Conservation (phyloP, 2,329 filamentous ascomycete genomes). For the Arthrobotrys iridis region DNA sequence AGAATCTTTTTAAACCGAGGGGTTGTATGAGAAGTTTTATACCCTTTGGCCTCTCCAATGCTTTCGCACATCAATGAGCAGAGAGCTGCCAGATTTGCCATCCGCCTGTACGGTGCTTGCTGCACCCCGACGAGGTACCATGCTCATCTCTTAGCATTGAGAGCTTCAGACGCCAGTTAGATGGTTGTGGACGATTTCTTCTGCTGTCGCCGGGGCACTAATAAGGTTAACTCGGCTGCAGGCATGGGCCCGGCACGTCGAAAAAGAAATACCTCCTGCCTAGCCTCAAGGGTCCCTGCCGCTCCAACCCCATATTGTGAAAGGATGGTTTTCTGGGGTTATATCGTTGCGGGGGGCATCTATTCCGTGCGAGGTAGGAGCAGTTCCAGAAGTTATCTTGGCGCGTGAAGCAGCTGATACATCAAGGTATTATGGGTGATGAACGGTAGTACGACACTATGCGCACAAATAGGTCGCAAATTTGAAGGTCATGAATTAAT, state of each 20-base stretch:
- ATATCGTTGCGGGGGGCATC: constrained; percentile 41
- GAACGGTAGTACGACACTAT: constrained; percentile 30
- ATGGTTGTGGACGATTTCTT: constrained; percentile 34
- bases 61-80: neutral
- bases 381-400: constrained; percentile 36
- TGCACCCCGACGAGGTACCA: constrained; percentile 42
- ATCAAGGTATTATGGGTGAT: constrained; percentile 14
- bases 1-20: constrained; percentile 30
- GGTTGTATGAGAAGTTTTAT: constrained; percentile 49
- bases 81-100: constrained; percentile 50
- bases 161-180: constrained; percentile 43
- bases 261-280: constrained; percentile 52
- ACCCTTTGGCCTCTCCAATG: constrained; percentile 18
- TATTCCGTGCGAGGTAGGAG: constrained; percentile 52
- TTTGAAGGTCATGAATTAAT: neutral
- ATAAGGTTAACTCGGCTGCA: constrained; percentile 52
- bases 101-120: constrained; percentile 9
- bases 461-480: constrained; percentile 8
- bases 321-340: constrained; percentile 18
- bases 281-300: constrained; percentile 15
- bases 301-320: constrained; percentile 7
- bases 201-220: constrained; percentile 34
- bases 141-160: constrained; percentile 31
- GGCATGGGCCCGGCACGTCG: constrained; percentile 39
- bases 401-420: constrained; percentile 49